Evolutionary conservation across 1,139 yeast species (phyloP).

Genomic region (Arxiozyma heterogenica): DNA sequence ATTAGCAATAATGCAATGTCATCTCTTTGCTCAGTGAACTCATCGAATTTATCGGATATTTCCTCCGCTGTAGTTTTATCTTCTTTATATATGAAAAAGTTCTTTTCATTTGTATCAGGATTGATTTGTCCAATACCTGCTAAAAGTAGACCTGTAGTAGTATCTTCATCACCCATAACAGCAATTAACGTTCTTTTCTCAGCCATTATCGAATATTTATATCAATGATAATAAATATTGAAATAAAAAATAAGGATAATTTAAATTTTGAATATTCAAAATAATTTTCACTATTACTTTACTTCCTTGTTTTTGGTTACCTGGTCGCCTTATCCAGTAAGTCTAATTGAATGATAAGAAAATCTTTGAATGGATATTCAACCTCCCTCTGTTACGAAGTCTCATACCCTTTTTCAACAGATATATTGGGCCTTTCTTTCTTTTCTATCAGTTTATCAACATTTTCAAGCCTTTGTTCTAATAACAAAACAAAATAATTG

Average conservation of each 20-base stretch:
- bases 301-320: neutral
- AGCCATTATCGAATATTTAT: conserved; percentile 11
- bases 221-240: neutral
- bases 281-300: neutral
- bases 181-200: conserved; percentile 74
- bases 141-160: conserved; percentile 87
- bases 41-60: conserved; percentile 65
- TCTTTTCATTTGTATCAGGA: conserved; percentile 54
- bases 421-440: neutral
- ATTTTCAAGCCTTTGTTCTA: neutral
- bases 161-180: conserved; percentile 94
- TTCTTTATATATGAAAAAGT: conserved; percentile 72
- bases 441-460: neutral
- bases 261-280: too few relatives aligned
- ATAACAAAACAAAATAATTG: too few relatives aligned
- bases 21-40: conserved; percentile 64
- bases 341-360: neutral
- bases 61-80: conserved; percentile 72
- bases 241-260: too few relatives aligned
- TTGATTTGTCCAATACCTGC: conserved; percentile 91
- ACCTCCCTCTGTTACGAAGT: neutral
- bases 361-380: neutral
- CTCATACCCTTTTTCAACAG: too few relatives aligned
- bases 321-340: neutral
- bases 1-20: conserved; percentile 89